Evolutionary conservation across 306 rosid species (phyloP).

Genomic region (Arachis hypogaea): DNA sequence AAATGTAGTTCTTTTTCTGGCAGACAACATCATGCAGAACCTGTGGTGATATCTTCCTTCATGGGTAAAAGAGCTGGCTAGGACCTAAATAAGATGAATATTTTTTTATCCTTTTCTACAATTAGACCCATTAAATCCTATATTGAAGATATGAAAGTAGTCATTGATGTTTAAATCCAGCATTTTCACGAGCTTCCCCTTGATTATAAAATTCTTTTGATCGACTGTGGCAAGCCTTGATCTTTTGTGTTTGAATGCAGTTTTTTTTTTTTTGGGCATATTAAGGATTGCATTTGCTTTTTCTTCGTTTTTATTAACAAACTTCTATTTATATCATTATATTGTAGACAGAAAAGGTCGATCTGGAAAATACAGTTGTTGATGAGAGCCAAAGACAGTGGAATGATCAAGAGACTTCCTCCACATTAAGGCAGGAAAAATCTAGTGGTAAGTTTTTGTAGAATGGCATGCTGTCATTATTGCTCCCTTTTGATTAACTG

Average conservation of each 20-base stretch:
- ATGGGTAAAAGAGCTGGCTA: conserved; percentile 29
- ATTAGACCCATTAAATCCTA: conserved; percentile 23
- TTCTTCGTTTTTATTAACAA: conserved; percentile 38
- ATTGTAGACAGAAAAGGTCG: conserved; percentile 98
- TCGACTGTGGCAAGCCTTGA: not conserved
- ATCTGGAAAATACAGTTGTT: conserved; percentile 97
- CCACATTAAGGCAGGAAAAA: conserved; percentile 69
- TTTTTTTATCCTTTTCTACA: conserved; percentile 11
- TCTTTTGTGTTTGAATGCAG: not conserved
- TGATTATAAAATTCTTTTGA: conserved; percentile 18
- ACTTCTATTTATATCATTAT: conserved; percentile 42
- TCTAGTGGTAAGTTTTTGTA: conserved; percentile 69
- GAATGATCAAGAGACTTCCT: conserved; percentile 66
- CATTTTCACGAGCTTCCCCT: conserved; percentile 13
- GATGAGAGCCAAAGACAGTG: conserved; percentile 97
- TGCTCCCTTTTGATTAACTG: conserved; percentile 1
- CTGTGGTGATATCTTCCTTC: conserved; percentile 26
- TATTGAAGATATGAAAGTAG: not conserved
- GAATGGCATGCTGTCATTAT: conserved; percentile 18
- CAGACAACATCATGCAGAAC: conserved; percentile 17
- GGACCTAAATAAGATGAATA: conserved; percentile 25
- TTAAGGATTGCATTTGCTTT: conserved; percentile 7
- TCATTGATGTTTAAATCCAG: conserved; percentile 14
- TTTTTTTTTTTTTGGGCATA: not conserved
- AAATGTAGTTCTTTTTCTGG: conserved; percentile 10